Evolutionary conservation across 495 filamentous ascomycete genomes (phyloP).

Genomic region (Platismatia glauca): DNA sequence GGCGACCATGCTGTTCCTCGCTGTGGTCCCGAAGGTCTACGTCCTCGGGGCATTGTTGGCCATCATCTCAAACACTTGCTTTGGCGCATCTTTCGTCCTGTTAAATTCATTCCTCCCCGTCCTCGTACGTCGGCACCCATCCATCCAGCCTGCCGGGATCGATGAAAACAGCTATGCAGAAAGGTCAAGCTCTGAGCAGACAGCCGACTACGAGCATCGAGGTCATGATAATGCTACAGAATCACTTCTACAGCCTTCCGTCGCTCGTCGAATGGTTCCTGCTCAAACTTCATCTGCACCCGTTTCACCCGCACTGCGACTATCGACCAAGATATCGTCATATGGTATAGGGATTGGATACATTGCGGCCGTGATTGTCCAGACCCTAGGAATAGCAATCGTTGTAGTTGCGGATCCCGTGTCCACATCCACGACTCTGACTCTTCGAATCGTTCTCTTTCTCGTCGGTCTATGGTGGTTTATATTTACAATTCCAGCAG

Average conservation of each 20-base stretch:
- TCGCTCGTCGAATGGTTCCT: neutral
- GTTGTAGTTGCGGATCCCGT: slow-evolving; percentile 54
- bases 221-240: slow-evolving; percentile 35
- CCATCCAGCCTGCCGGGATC: slow-evolving; percentile 22
- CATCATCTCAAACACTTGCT: slow-evolving; percentile 82
- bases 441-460: slow-evolving; percentile 74
- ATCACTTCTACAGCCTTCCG: slow-evolving; percentile 28
- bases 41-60: slow-evolving; percentile 73
- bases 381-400: slow-evolving; percentile 66
- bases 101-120: slow-evolving; percentile 78
- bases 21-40: slow-evolving; percentile 63
- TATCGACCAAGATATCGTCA: slow-evolving; percentile 80
- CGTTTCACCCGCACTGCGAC: slow-evolving; percentile 54
- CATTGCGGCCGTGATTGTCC: slow-evolving; percentile 68
- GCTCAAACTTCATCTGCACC: neutral
- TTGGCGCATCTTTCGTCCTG: slow-evolving; percentile 78
- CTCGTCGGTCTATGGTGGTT: slow-evolving; percentile 93
- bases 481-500: slow-evolving; percentile 78
- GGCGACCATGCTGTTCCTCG: slow-evolving; percentile 82
- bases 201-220: slow-evolving; percentile 15
- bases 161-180: slow-evolving; percentile 21
- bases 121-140: slow-evolving; percentile 69
- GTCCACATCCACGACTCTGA: slow-evolving; percentile 66
- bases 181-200: slow-evolving; percentile 19
- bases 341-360: slow-evolving; percentile 89